Base-by-base conservation (phyloP, 2,329 filamentous ascomycete species). In the Cordyceps militaris region DNA sequence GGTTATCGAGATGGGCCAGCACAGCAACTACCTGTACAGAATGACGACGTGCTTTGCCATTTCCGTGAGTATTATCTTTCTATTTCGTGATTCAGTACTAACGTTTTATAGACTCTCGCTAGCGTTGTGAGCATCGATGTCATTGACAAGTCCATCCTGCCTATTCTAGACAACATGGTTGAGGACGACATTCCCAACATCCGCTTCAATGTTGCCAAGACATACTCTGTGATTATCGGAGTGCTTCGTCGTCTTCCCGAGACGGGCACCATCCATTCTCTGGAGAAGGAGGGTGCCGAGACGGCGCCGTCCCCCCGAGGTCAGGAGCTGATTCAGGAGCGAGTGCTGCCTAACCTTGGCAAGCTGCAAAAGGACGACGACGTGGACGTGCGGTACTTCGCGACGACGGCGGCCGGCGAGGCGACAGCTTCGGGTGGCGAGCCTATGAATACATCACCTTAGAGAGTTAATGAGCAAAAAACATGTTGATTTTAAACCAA, bases 1-100 rank as follows among this genome's bases (percentile, higher is more conserved):
- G 79, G 94, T 99, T 63, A 94, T 96, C 82, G 89, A 89, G 38
- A 97, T 99, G 94, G 94, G 94, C 60, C 89, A 91, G 70, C 94
- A 99, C 72, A 91, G 93, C 61, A 99, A 99, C 78, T 99, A 99
- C 73, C 87, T 99, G 55, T 99, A 99, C 82, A 85, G 94, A 71
- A 99, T 99, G 94, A 99, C 94, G 10, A 99, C 94, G n/a, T 97
- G 93, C 77, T 99, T 99, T 73, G 94, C 94, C 61, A 95, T 99
- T 64, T 93, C 91, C 66, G 94, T 99, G 82, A 79, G 89, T 82
- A 10, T 2, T 5, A 9, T 7, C 11, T 7, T n/a, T 38, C 28
- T 49, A 44, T 30, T 40, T 23, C 23, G n/a, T 34, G 1, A 16
- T 16, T 34, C 21, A 19, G 19, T 30, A 14, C 66, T 75, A 64